Conservation (phyloP, 768 basidiomycete species). For the Hericium coralloides region DNA sequence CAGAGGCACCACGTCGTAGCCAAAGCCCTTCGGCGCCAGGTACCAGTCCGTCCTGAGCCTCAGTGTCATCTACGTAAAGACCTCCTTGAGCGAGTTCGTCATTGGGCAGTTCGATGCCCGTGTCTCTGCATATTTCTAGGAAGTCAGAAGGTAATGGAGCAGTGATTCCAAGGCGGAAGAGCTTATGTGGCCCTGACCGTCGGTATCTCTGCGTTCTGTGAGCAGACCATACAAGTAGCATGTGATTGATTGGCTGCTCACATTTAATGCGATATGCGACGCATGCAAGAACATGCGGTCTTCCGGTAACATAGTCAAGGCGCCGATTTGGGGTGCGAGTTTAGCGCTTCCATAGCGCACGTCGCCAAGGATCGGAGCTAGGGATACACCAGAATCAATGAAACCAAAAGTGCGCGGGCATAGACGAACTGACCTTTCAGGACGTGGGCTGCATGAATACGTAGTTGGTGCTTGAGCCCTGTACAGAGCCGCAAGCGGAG, state of each 20-base stretch:
- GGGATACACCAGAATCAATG: not conserved
- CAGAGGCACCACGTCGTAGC: not conserved
- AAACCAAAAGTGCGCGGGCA: not conserved
- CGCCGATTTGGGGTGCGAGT: not conserved
- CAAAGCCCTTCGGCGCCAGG: conserved; percentile 6
- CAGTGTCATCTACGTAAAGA: conserved; percentile 5
- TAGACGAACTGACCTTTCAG: conserved; percentile 3
- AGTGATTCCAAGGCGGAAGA: conserved; percentile 8
- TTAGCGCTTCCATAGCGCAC: conserved; percentile 3
- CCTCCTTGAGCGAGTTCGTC: conserved; percentile 5
- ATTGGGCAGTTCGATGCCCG: not conserved
- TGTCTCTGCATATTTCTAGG: conserved; percentile 5
- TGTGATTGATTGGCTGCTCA: not conserved
- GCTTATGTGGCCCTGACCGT: conserved; percentile 6
- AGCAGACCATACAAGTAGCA: not conserved
- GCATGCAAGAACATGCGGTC: conserved; percentile 13
- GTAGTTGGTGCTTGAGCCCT: conserved; percentile 14
- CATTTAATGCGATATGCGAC: not conserved
- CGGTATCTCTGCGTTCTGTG: conserved; percentile 9
- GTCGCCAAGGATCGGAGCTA: conserved; percentile 13
- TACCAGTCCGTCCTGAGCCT: not conserved
- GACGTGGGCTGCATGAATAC: conserved; percentile 9
- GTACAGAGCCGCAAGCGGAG: conserved; percentile 10
- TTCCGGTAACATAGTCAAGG: not conserved
- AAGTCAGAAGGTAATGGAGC: conserved; percentile 13